Evolutionary conservation across 2,329 filamentous ascomycete species (phyloP).

Genomic region (Aspergillus melleus): DNA sequence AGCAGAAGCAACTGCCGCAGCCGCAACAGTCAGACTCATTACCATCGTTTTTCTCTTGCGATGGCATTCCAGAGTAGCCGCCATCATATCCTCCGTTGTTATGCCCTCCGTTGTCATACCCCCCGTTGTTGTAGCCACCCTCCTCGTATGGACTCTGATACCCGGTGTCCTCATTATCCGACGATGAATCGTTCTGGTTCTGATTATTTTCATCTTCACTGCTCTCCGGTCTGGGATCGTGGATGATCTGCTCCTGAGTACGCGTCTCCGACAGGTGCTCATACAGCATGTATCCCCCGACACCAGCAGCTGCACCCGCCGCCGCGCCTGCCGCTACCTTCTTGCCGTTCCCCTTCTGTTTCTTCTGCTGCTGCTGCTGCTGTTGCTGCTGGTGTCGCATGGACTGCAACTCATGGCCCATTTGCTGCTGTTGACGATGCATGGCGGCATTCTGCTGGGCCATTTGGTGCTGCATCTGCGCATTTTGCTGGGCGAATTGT

Average conservation of each 20-base stretch:
- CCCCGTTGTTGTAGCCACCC: not conserved
- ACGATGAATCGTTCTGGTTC: not conserved
- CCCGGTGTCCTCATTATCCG: not conserved
- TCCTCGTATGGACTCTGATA: not conserved
- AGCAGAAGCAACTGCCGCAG: not conserved
- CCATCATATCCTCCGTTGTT: not conserved
- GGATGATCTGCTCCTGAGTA: not conserved
- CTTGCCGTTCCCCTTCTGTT: not conserved
- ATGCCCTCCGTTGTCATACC: not conserved
- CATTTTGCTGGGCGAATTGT: not conserved
- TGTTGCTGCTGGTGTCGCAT: not conserved
- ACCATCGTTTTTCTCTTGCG: not conserved
- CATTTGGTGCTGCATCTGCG: not conserved
- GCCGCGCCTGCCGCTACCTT: not conserved
- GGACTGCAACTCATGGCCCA: conserved; percentile 1
- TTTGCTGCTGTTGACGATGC: not conserved
- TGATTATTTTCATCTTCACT: not conserved
- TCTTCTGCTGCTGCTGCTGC: not conserved
- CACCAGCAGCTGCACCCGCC: not conserved
- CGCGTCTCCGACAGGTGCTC: not conserved
- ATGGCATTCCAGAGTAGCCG: not conserved
- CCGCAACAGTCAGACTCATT: not conserved
- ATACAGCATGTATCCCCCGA: not conserved
- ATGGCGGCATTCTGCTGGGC: not conserved
- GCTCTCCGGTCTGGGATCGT: not conserved